These are phyloP conservation scores for Xylaria multiplex DNA, from an alignment of 2,329 filamentous ascomycete species.

Conservation along the genomic window DNA sequence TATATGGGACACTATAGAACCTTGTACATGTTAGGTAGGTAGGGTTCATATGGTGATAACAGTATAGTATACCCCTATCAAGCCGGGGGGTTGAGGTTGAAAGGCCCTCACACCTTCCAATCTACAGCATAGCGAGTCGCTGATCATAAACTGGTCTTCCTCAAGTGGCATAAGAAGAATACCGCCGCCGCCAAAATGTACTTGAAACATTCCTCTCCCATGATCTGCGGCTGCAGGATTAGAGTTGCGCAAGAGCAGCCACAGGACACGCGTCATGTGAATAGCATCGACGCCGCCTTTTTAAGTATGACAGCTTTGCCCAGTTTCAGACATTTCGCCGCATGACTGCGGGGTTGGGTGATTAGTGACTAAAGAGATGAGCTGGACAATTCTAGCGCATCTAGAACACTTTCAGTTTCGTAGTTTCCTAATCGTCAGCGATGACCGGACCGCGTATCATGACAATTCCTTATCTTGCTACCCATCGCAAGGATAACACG, in stretches of 20 bases:
- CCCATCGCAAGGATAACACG: neutral
- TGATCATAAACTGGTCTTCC: neutral
- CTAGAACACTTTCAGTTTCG: neutral
- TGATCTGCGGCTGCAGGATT: slow-evolving; percentile 11
- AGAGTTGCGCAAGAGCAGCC: slow-evolving; percentile 17
- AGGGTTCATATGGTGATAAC: neutral
- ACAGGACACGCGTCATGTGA: slow-evolving; percentile 15
- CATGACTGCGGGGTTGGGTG: neutral
- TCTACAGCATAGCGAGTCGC: neutral
- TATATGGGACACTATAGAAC: neutral
- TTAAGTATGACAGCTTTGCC: neutral
- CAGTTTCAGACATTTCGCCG: slow-evolving; percentile 1
- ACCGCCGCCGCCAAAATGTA: slow-evolving; percentile 8
- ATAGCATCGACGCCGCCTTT: neutral
- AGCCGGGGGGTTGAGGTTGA: neutral
- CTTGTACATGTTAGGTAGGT: neutral
- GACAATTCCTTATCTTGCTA: neutral
- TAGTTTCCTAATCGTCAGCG: neutral
- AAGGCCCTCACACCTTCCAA: neutral
- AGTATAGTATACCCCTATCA: neutral
- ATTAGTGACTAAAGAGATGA: neutral
- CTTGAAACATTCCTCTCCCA: slow-evolving; percentile 22
- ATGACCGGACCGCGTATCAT: neutral
- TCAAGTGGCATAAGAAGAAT: neutral
- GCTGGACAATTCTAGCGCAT: neutral